These are phyloP conservation scores for Cenchrus americanus DNA, from an alignment of 176 grass and related monocot species.

Conservation along the genomic window DNA sequence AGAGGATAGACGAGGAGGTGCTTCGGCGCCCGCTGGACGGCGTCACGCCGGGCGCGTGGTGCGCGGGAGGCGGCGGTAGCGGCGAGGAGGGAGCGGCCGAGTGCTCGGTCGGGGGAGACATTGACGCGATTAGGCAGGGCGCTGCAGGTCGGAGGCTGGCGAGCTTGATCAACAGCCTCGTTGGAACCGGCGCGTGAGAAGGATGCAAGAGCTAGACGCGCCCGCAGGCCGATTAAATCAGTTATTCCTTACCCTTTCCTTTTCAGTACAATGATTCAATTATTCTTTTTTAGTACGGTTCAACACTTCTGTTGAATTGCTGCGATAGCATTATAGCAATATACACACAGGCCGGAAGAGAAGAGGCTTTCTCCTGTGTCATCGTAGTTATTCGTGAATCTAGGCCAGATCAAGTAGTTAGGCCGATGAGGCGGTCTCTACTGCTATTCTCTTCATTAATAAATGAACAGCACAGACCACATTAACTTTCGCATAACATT, in stretches of 20 bases:
- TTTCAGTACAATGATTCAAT: not conserved
- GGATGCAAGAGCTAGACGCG: slow-evolving; percentile 1
- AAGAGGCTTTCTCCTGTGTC: not conserved
- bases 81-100: slow-evolving; percentile 29
- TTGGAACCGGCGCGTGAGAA: slow-evolving; percentile 23
- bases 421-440: too few relatives aligned
- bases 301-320: not conserved
- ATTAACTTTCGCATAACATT: not conserved
- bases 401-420: too few relatives aligned
- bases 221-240: not conserved
- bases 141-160: slow-evolving; percentile 37
- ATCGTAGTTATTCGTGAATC: not conserved
- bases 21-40: slow-evolving; percentile 44
- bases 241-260: not conserved
- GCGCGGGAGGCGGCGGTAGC: slow-evolving; percentile 7
- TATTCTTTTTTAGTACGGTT: slow-evolving; percentile 4
- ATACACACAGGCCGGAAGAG: not conserved
- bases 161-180: slow-evolving; percentile 37
- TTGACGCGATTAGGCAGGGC: slow-evolving; percentile 42
- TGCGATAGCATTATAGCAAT: too few relatives aligned
- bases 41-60: slow-evolving; percentile 60
- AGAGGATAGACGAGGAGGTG: slow-evolving; percentile 60
- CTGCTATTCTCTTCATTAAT: not conserved
- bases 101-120: slow-evolving; percentile 50
- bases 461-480: not conserved